Evolutionary conservation across 345 rosid species (phyloP).

Genomic region (Lepidium aucheri): DNA sequence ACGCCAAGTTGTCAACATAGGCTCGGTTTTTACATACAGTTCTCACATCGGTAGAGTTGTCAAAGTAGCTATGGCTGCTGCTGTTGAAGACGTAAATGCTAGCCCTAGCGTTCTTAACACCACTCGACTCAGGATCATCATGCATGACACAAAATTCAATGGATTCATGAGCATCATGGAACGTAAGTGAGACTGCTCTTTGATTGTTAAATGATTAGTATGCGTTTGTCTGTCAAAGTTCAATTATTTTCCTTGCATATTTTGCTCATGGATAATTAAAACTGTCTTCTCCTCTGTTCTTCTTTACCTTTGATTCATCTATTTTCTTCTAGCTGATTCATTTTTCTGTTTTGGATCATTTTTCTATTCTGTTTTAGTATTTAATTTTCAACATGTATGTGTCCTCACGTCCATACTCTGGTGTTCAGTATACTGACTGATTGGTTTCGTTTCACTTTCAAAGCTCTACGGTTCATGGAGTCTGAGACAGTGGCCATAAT

Average conservation of each 20-base stretch:
- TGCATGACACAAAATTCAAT: constrained; percentile 54
- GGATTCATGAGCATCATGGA: constrained; percentile 54
- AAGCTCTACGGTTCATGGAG: constrained; percentile 74
- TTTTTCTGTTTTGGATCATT: background rate
- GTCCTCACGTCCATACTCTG: background rate
- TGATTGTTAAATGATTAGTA: background rate
- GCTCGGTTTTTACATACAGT: constrained; percentile 48
- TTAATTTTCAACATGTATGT: background rate
- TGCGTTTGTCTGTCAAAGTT: background rate
- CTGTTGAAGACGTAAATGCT: constrained; percentile 65
- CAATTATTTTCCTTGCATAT: background rate
- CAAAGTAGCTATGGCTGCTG: constrained; percentile 61
- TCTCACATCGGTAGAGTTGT: constrained; percentile 58
- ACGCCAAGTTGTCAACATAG: constrained; percentile 50
- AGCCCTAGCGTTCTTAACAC: constrained; percentile 49
- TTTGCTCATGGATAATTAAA: background rate
- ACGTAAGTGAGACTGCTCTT: constrained; percentile 30
- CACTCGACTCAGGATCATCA: constrained; percentile 36
- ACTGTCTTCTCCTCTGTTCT: background rate
- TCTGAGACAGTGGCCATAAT: constrained; percentile 67
- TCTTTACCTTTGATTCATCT: background rate
- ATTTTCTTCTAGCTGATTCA: background rate
- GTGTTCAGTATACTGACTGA: background rate
- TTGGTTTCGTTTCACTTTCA: constrained; percentile 14
- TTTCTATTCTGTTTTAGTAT: background rate